Conservation (phyloP, 345 rosid genomes). For the Boechera retrofracta region DNA sequence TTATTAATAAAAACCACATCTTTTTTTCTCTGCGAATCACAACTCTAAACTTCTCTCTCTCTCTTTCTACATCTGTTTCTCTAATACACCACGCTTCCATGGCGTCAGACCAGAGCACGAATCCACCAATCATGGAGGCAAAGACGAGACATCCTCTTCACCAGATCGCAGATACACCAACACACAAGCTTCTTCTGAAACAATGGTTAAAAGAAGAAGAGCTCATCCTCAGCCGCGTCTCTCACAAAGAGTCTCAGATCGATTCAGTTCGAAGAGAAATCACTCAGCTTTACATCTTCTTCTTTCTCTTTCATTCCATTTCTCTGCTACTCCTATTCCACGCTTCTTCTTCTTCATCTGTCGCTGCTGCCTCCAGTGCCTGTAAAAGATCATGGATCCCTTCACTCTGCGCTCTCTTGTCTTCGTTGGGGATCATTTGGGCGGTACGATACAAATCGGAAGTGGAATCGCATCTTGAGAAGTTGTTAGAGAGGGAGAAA, state of each 20-base stretch:
- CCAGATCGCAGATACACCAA: conserved; percentile 87
- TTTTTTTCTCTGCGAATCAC: conserved; percentile 12
- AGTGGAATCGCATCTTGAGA: conserved; percentile 74
- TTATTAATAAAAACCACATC: conserved; percentile 12
- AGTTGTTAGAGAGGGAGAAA: conserved; percentile 80
- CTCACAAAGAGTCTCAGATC: conserved; percentile 82
- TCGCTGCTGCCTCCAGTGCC: conserved; percentile 14
- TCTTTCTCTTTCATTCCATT: conserved; percentile 89
- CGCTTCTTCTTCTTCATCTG: conserved; percentile 48
- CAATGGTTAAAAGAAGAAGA: conserved; percentile 98
- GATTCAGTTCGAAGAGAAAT: conserved; percentile 73
- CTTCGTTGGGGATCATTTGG: conserved; percentile 84
- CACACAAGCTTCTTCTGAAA: conserved; percentile 92
- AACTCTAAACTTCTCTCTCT: conserved; percentile 28
- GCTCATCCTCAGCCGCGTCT: conserved; percentile 70
- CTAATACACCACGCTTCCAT: conserved; percentile 34
- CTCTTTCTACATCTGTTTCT: conserved; percentile 17
- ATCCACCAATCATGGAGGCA: conserved; percentile 59
- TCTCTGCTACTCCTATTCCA: conserved; percentile 80
- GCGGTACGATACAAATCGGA: conserved; percentile 85
- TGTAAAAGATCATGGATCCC: conserved; percentile 89
- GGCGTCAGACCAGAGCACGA: conserved; percentile 58
- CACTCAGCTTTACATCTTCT: conserved; percentile 81
- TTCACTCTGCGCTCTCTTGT: conserved; percentile 65
- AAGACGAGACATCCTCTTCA: conserved; percentile 76